phyloP scores from a whole-genome alignment of 2,329 filamentous ascomycete species.

The Fusarium sp. region DNA sequence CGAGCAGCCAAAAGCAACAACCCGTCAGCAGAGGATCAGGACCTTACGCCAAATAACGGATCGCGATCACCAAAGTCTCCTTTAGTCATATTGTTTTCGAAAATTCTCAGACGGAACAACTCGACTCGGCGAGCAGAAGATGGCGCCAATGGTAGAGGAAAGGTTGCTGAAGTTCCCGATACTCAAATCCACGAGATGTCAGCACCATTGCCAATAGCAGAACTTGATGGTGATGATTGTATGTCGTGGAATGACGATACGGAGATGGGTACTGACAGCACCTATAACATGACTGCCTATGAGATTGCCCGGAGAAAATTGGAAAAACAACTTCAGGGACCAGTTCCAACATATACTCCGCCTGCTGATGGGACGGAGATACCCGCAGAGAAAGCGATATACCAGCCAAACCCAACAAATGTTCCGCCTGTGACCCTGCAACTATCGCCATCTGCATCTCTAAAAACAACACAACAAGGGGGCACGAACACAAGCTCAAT shows the following conservation, averaged over 20 bases:
- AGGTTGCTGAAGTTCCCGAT: slow-evolving; percentile 52
- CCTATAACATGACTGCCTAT: slow-evolving; percentile 59
- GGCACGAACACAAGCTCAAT: slow-evolving; percentile 50
- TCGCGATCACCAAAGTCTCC: slow-evolving; percentile 41
- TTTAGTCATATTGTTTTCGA: slow-evolving; percentile 53
- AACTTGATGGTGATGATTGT: slow-evolving; percentile 60
- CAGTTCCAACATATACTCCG: slow-evolving; percentile 62
- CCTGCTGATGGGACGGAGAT: slow-evolving; percentile 46
- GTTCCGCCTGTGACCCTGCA: slow-evolving; percentile 25
- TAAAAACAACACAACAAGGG: slow-evolving; percentile 34
- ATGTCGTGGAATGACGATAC: slow-evolving; percentile 54
- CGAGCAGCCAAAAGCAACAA: slow-evolving; percentile 33
- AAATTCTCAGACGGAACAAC: slow-evolving; percentile 54
- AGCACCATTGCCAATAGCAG: slow-evolving; percentile 58
- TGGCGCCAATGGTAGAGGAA: slow-evolving; percentile 37
- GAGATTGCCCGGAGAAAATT: slow-evolving; percentile 64
- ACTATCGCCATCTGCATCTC: slow-evolving; percentile 35
- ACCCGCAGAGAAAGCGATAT: slow-evolving; percentile 48
- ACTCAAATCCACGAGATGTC: slow-evolving; percentile 66
- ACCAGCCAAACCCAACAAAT: slow-evolving; percentile 38
- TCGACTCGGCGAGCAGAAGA: slow-evolving; percentile 42
- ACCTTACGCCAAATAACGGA: slow-evolving; percentile 51
- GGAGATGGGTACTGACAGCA: slow-evolving; percentile 56
- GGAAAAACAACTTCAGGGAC: slow-evolving; percentile 62
- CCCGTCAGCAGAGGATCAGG: slow-evolving; percentile 51